Base-by-base conservation (phyloP, 495 filamentous ascomycete species). In the Penicillium verhagenii region DNA sequence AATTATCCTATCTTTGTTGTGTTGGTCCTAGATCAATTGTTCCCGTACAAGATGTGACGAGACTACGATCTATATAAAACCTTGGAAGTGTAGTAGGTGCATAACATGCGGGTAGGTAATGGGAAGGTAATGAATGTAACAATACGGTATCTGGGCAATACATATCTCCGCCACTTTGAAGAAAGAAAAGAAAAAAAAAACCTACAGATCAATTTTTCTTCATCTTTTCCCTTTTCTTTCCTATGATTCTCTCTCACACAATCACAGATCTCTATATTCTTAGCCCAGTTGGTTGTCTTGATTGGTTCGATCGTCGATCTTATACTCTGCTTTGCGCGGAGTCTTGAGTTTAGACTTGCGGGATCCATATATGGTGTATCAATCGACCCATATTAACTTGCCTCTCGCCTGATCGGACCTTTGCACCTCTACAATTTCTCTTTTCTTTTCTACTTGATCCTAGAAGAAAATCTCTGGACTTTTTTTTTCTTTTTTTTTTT, bases 341-440 rank as follows among this genome's bases (percentile, higher is more conserved):
- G 26, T 31, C 47, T 35, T 45, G 54, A 46, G 42, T 56, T 63
- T 65, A 65, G 56, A 60, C 60, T 63, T 57, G 52, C 63, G 63
- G 63, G 63, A 64, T 66, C 63, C 63, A 64, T 66, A 56, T 47
- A 57, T 56, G 57, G 60, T 54, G 57, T 61, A 64, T 66, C 59
- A 33, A 53, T 56, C 29, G 43, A 40, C 38, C 44, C 53, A 43
- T 53, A 44, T 40, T 31, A 20, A 45, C 42, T 40, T 39, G 26
- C 42, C 50, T 53, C 40, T 52, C 25, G 57, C 47, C 52, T 54
- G 54, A 57, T 52, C 54, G 20, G 45, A 46, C 55, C 21, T 47
- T 47, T 51, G 29, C 47, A 56, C 43, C 4, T 57, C 8, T 50
- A 45, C 33, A 28, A 19, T 44, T 13, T 44, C 42, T 40, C 16